Percentiles rank a stretch among this genome's conserved stretches.
phyloP scores from a whole-genome alignment of 2,329 filamentous ascomycete genomes.

The Incumbomyces delicatus region DNA sequence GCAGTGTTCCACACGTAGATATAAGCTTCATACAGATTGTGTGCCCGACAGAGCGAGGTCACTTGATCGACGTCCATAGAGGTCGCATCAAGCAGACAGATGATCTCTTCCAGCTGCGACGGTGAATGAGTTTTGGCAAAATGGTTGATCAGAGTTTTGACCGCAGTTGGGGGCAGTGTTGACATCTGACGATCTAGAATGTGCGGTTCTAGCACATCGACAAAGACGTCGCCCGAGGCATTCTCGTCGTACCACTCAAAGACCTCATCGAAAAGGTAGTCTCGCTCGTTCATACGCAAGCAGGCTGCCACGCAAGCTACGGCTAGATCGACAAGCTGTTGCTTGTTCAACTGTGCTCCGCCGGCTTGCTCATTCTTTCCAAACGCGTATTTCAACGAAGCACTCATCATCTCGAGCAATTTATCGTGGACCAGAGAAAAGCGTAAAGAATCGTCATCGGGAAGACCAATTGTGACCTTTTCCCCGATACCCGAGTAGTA shows the following conservation, averaged over 20 bases:
- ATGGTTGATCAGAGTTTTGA: constrained; percentile 76
- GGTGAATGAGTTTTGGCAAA: constrained; percentile 69
- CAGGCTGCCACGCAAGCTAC: constrained; percentile 78
- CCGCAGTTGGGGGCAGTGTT: constrained; percentile 66
- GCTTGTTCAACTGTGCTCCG: constrained; percentile 43
- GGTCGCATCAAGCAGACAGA: constrained; percentile 81
- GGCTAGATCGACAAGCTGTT: constrained; percentile 65
- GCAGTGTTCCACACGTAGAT: constrained; percentile 97
- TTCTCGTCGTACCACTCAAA: constrained; percentile 84
- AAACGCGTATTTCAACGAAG: constrained; percentile 84
- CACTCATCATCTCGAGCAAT: constrained; percentile 83
- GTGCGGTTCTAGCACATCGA: constrained; percentile 80
- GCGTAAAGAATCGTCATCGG: constrained; percentile 66
- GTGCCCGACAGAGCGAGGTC: constrained; percentile 79
- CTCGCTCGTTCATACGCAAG: constrained; percentile 62
- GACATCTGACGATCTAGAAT: constrained; percentile 70
- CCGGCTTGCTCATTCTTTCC: constrained; percentile 46
- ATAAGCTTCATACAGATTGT: constrained; percentile 86
- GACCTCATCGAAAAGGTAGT: constrained; percentile 83
- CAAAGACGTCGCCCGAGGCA: constrained; percentile 62
- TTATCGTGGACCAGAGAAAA: constrained; percentile 81
- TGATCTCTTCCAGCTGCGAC: constrained; percentile 77
- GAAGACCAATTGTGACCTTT: constrained; percentile 85
- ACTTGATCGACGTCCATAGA: constrained; percentile 93
- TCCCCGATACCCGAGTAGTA: constrained; percentile 90